phyloP scores from a whole-genome alignment of 2,329 filamentous ascomycete genomes.

The Paramyrothecium roridum region DNA sequence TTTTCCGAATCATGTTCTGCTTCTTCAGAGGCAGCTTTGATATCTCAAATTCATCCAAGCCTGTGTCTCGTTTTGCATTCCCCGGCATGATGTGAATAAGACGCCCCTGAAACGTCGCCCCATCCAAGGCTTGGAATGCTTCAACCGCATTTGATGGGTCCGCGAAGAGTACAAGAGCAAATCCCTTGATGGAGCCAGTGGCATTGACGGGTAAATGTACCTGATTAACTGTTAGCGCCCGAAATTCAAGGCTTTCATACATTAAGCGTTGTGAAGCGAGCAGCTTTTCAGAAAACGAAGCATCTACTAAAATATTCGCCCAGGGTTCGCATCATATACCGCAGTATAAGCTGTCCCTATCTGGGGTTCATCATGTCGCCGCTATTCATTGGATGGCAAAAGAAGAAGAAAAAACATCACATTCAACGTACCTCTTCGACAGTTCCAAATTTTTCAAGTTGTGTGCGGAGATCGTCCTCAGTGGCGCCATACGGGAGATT shows the following conservation, averaged over 20 bases:
- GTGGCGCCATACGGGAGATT: constrained; percentile 82
- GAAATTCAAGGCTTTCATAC: not conserved
- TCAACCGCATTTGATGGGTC: constrained; percentile 70
- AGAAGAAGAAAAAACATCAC: constrained; percentile 10
- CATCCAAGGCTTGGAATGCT: constrained; percentile 78
- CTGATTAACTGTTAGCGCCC: constrained; percentile 47
- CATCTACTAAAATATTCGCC: constrained; percentile 99
- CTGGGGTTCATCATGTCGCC: constrained; percentile 89
- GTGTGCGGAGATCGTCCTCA: constrained; percentile 70
- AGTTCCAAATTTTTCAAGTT: constrained; percentile 70
- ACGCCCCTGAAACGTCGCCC: constrained; percentile 86
- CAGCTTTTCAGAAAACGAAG: constrained; percentile 74
- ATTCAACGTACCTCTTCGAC: constrained; percentile 82
- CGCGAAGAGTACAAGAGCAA: constrained; percentile 79
- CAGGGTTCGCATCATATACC: constrained; percentile 87
- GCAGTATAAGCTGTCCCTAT: constrained; percentile 99
- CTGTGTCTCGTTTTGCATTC: constrained; percentile 74
- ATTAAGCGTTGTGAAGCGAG: constrained; percentile 19
- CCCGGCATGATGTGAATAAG: constrained; percentile 88
- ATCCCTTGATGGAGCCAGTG: constrained; percentile 78
- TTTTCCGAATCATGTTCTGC: constrained; percentile 85
- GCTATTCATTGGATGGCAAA: constrained; percentile 6
- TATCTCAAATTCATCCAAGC: constrained; percentile 82
- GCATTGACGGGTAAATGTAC: constrained; percentile 80
- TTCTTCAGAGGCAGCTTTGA: constrained; percentile 93